Conservation (phyloP, 106 monocot genomes). For the Dioscorea zingiberensis region DNA sequence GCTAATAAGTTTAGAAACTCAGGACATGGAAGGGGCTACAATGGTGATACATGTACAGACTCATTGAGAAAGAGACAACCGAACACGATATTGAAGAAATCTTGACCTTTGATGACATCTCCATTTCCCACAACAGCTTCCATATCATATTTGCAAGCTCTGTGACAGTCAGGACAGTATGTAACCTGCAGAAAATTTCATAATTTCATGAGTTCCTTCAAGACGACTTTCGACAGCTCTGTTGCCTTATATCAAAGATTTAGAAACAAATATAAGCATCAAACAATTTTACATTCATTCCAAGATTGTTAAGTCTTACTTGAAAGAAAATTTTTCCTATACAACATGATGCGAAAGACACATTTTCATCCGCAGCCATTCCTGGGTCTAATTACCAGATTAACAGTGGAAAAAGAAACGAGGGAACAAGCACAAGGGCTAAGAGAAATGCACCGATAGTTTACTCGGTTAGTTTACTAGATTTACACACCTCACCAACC, state of each 20-base stretch:
- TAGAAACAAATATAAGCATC: not conserved
- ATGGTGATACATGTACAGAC: constrained; percentile 44
- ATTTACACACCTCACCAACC: no score
- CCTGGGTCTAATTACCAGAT: no score
- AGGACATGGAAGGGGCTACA: constrained; percentile 41
- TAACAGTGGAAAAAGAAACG: no score
- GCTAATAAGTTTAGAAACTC: no score
- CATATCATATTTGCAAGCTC: constrained; percentile 78
- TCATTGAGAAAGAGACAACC: constrained; percentile 90
- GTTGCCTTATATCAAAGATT: not conserved
- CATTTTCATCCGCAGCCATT: no score
- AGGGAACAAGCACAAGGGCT: no score
- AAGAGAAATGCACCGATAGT: no score
- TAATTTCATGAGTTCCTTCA: not conserved
- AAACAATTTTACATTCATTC: not conserved
- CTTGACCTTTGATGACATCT: constrained; percentile 31
- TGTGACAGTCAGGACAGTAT: constrained; percentile 68
- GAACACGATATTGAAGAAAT: constrained; percentile 78
- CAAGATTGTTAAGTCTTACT: no score
- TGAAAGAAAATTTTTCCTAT: no score
- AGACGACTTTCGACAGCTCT: not conserved
- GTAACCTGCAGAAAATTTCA: constrained; percentile 44
- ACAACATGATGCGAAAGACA: no score
- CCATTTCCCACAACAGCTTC: constrained; percentile 38
- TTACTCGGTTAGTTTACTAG: no score